Conservation (phyloP, 768 basidiomycete species). For the Kwoniella europaea region DNA sequence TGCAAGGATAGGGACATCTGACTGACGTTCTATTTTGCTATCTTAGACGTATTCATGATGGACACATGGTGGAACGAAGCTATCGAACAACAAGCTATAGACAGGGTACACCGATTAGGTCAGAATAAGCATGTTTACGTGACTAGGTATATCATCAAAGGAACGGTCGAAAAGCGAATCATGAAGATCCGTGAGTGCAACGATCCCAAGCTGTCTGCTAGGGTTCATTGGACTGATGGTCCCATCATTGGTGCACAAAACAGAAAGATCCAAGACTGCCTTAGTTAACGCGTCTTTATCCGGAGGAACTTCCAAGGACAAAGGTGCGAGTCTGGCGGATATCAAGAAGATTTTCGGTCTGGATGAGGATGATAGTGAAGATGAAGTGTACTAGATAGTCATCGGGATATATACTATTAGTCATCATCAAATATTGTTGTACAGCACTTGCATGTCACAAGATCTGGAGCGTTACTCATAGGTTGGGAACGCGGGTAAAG, state of each 20-base stretch:
- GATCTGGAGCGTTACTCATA: no score
- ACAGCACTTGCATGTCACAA: no score
- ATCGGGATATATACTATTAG: background rate
- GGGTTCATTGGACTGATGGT: no score
- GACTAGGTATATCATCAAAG: constrained; percentile 57
- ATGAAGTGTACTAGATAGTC: constrained; percentile 33
- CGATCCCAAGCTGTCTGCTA: no score
- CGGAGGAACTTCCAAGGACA: constrained; percentile 48
- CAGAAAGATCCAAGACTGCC: constrained; percentile 56
- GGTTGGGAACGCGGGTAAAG: background rate
- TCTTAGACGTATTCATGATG: constrained; percentile 56
- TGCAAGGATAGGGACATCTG: background rate
- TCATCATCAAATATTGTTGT: no score
- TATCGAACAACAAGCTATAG: constrained; percentile 57
- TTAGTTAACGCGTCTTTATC: constrained; percentile 55
- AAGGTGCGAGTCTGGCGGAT: constrained; percentile 48
- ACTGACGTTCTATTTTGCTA: background rate
- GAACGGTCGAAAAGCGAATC: constrained; percentile 53
- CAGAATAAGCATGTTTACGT: constrained; percentile 57
- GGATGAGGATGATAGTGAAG: constrained; percentile 53
- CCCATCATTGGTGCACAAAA: no score
- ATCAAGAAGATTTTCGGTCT: constrained; percentile 57
- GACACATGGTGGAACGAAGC: constrained; percentile 58
- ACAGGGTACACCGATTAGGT: constrained; percentile 55
- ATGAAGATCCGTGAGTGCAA: constrained; percentile 52